Evolutionary conservation across 2,329 filamentous ascomycete genomes (phyloP).

Genomic region (Colletotrichum somersetense): DNA sequence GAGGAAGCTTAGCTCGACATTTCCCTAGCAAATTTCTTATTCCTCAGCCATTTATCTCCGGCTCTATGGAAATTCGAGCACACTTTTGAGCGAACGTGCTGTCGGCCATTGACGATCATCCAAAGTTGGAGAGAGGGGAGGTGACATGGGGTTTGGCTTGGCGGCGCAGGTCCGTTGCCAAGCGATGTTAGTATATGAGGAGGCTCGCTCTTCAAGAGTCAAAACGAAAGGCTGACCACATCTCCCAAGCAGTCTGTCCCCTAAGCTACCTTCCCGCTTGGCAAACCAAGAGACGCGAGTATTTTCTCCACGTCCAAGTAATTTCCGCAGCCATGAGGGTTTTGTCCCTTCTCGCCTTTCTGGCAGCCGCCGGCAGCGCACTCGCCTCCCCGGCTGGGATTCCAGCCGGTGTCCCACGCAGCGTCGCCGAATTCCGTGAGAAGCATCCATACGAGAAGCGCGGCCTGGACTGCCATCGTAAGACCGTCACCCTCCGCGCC

Average conservation of each 20-base stretch:
- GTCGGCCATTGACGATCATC: slow-evolving; percentile 4
- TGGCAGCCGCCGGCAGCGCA: slow-evolving; percentile 42
- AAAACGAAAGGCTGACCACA: slow-evolving; percentile 24
- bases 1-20: slow-evolving; percentile 29
- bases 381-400: slow-evolving; percentile 36
- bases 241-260: slow-evolving; percentile 29
- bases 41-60: slow-evolving; percentile 21
- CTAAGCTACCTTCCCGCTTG: slow-evolving; percentile 26
- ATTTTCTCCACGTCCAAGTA: slow-evolving; percentile 1
- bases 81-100: neutral
- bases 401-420: slow-evolving; percentile 45
- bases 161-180: slow-evolving; percentile 34
- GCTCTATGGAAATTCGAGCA: slow-evolving; percentile 1
- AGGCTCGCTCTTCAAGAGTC: slow-evolving; percentile 23
- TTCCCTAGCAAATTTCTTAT: slow-evolving; percentile 6
- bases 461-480: slow-evolving; percentile 32
- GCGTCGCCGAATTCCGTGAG: slow-evolving; percentile 45
- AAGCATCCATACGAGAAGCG: slow-evolving; percentile 67
- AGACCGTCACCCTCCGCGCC: slow-evolving; percentile 37
- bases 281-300: slow-evolving; percentile 4
- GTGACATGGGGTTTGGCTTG: slow-evolving; percentile 18
- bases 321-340: slow-evolving; percentile 42
- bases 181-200: slow-evolving; percentile 36
- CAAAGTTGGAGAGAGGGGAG: neutral
- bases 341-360: slow-evolving; percentile 38